Base-by-base conservation (phyloP, 2,329 filamentous ascomycete genomes). In the Canariomyces notabilis region DNA sequence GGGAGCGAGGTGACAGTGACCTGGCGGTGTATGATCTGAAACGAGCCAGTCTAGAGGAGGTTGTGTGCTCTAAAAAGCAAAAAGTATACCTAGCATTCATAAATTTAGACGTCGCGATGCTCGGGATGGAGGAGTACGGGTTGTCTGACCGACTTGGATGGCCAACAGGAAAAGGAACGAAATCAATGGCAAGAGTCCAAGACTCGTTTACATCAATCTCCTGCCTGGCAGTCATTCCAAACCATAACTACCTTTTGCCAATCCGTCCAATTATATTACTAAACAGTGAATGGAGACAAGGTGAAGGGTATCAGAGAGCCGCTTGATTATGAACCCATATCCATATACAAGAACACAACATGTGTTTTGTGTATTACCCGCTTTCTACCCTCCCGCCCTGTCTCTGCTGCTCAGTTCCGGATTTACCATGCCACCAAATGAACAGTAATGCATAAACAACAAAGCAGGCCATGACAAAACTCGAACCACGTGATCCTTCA, bases 1-100 rank as follows among this genome's bases (percentile, higher is more conserved):
- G 40, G 43, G 43, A 6, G 12, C 12, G 29, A 46, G 39, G 47
- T 42, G 31, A 42, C 40, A 15, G 14, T 14, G 9, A 15, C 11
- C n/a, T 9, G 35, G 36, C 20, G 36, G 16, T 43, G 46, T 40
- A 40, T 44, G 22, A 44, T 48, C 39, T 22, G 11, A 9, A 4
- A 12, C 14, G 26, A 29, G 26, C 9, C 7, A n/a, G n/a, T n/a
- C n/a, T n/a, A 12, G 26, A 12, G 26, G 9, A 11, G 26, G 26
- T 29, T 29, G 26, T 8, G 26, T 29, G 26, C n/a, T n/a, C n/a
- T 29, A 29, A 11, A 12, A 8, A 9, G 9, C 9, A 29, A 29
- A 4, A 9, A 9, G 26, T 8, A 29, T 29, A 29, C 14, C 14
- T 12, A 29, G 26, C 26, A 29, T 29, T 29, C 14, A 29, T 12